These are phyloP conservation scores for Solanum sejunctum DNA, from an alignment of 257 asterid species.

Conservation along the genomic window DNA sequence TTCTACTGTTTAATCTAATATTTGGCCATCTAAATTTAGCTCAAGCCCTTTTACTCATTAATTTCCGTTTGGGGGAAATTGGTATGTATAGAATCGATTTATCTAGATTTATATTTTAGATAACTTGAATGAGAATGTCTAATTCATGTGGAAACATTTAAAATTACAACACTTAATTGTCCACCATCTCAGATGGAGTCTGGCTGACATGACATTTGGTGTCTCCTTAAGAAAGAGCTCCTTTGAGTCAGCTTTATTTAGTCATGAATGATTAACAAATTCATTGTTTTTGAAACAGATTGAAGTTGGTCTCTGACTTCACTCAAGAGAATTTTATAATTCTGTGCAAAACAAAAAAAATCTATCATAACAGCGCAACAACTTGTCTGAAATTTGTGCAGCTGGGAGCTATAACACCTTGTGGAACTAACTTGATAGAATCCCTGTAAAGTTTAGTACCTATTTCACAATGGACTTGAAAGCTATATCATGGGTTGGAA, in stretches of 20 bases:
- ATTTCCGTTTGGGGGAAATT: background rate
- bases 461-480: conserved; percentile 44
- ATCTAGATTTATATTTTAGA: background rate
- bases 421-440: background rate
- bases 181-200: background rate
- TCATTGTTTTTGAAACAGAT: background rate
- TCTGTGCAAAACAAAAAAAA: background rate
- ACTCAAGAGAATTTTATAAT: background rate
- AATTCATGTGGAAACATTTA: background rate
- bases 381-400: conserved; percentile 6
- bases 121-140: background rate
- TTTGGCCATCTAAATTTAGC: background rate
- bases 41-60: background rate
- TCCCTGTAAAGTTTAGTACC: background rate
- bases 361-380: background rate
- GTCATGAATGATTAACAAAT: background rate
- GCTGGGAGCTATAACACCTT: background rate
- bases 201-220: background rate
- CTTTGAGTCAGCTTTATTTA: background rate
- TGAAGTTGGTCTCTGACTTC: background rate
- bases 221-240: background rate
- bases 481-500: conserved; percentile 73
- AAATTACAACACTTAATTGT: background rate
- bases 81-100: background rate
- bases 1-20: background rate